phyloP scores from a whole-genome alignment of 163 green algal species.

The Prototheca stagnorum region DNA sequence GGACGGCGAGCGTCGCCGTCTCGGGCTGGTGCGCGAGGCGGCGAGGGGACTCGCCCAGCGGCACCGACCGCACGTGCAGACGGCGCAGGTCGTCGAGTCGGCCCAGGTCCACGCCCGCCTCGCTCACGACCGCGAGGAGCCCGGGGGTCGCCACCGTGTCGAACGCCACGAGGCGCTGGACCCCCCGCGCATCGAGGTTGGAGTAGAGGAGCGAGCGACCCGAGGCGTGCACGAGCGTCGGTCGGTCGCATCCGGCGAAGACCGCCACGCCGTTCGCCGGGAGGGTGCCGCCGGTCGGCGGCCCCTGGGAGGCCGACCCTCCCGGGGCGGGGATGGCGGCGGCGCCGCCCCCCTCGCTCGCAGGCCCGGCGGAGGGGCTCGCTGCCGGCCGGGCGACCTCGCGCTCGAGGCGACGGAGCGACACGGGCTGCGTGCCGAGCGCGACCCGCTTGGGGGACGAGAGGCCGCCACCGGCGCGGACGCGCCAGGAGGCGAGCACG shows the following conservation, averaged over 20 bases:
- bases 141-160: conserved; percentile 54
- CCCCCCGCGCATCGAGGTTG: conserved; percentile 89
- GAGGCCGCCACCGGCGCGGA: conserved; percentile 9
- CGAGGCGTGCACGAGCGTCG: conserved; percentile 77
- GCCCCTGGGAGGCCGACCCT: too few relatives aligned
- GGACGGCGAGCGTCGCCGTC: conserved; percentile 25
- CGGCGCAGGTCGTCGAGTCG: conserved; percentile 89
- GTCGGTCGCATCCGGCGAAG: conserved; percentile 83
- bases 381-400: not conserved
- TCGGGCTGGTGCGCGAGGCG: conserved; percentile 68
- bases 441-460: conserved; percentile 61
- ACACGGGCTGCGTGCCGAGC: conserved; percentile 84
- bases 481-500: conserved; percentile 38
- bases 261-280: too few relatives aligned
- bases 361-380: too few relatives aligned
- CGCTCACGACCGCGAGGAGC: conserved; percentile 67
- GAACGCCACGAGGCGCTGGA: conserved; percentile 57
- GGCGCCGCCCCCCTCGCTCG: too few relatives aligned
- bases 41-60: conserved; percentile 76
- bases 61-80: conserved; percentile 82
- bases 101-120: conserved; percentile 54
- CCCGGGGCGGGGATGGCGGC: too few relatives aligned
- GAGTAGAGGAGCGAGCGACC: conserved; percentile 90
- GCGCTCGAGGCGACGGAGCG: conserved; percentile 24
- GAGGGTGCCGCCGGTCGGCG: too few relatives aligned